Base-by-base conservation (phyloP, 73 alveolate species). In the Halteria grandinella region DNA sequence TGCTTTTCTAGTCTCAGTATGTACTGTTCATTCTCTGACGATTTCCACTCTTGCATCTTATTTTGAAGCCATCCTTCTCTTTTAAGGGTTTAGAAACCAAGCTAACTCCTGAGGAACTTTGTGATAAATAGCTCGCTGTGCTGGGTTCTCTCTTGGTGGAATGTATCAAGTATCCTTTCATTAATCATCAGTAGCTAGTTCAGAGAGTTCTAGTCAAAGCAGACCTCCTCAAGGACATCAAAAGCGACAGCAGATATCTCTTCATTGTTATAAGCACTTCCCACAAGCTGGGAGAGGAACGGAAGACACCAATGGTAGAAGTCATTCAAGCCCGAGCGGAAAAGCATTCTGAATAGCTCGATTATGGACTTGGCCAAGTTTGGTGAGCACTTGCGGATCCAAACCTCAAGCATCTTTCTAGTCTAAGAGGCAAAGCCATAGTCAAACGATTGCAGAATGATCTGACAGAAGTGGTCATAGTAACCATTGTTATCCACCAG, bases 311-410 rank as follows among this genome's bases (percentile, higher is more conserved):
- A 83, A 12, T 64, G 43, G 15, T 55, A 47, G 36, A 83, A 83
- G 49, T 83, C 86, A 51, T 66, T 73, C 14, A 78, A 40, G 0
- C 87, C 92, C 18, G 92, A 83, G 57, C 92, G 57, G 59, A 74
- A 74, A 6, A 83, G 80, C 51, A 75, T 83, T 40, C 92, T 72
- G 51, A 83, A 66, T 32, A 83, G 69, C 41, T 83, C 92, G 11
- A 83, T 47, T 10, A 83, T 83, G 17, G 76, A 73, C 44, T 74
- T 79, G 1, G 64, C 62, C 8, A 83, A 59, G 14, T 60, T 54
- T 1, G 60, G 62, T 8, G 92, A 73, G 53, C 85, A 72, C 21
- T 71, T 51, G n/a, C 57, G 21, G 1, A 74, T 49, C 92, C 92
- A 83, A 11, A 17, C 62, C 37, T 37, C 80, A 1, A 83, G 55